Evolutionary conservation across 768 basidiomycete genomes (phyloP), one percentile per base, ranked within the genome.

Genomic region (Mycena vitilis): DNA sequence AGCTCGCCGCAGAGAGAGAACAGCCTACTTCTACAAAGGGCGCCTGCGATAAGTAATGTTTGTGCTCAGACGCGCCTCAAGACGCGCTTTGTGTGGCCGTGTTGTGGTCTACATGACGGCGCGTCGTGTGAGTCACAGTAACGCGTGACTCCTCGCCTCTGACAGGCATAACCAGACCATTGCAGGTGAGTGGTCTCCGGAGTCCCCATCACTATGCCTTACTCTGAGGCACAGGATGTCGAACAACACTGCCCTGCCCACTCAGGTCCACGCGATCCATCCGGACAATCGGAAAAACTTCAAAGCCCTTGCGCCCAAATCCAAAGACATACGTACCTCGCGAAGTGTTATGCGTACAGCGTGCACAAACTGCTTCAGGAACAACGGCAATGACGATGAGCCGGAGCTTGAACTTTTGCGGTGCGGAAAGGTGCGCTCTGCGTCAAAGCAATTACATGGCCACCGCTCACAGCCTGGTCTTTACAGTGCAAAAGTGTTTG

Each of bases 201-300:
- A n/a, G n/a, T n/a, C n/a, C n/a, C n/a, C n/a, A n/a, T n/a, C n/a
- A n/a, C n/a, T n/a, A n/a, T n/a, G n/a, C 8, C 42, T 44, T n/a
- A 48, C 15, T 34, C 25, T 10, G 4, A 12, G 18, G 15, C 25
- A 13, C 8, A 54, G 8, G 22, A 54, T 54, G 53, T 54, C 53
- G 8, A 37, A n/a, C 47, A 23, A 23, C n/a, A 8, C 20, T 22
- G 4, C 20, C 47, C 47, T 7, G n/a, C 53, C 37, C 7, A 54
- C n/a, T 22, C 44, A 30, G 16, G 22, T 55, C 44, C 51, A 53
- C 12, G 49, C 52, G 23, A 48, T 55, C 30, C 65, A 60, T 16
- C 65, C 65, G 1, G 65, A 54, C 40, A 66, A 58, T 42, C 22
- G 38, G 36, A 40, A 20, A 15, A 61, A 22, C 47, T 67, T 67